Conservation (phyloP, 805 yeast species). For the Candida vaughaniae region DNA sequence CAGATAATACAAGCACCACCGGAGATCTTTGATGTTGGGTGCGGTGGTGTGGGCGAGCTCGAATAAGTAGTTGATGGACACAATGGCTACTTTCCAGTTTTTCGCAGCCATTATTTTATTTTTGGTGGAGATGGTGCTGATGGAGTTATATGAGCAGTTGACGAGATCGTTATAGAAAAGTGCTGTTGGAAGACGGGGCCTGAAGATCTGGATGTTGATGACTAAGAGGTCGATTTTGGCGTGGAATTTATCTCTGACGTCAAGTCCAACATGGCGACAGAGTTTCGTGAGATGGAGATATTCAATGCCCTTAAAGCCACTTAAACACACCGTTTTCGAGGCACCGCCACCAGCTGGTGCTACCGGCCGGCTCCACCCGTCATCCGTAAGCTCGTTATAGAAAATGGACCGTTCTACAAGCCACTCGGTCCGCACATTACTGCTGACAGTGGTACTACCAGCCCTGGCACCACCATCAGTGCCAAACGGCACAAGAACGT, state of each 20-base stretch:
- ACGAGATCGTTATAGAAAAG: constrained; percentile 37
- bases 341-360: not conserved
- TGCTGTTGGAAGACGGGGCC: constrained; percentile 39
- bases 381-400: constrained; percentile 49
- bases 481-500: constrained; percentile 15
- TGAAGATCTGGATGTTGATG: constrained; percentile 48
- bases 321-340: constrained; percentile 43
- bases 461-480: not conserved
- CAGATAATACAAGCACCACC: constrained; percentile 61
- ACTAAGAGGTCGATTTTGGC: constrained; percentile 55
- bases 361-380: constrained; percentile 62
- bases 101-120: constrained; percentile 60
- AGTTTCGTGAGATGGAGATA: constrained; percentile 67
- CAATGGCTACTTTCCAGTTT: constrained; percentile 57
- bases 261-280: constrained; percentile 52
- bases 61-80: constrained; percentile 53
- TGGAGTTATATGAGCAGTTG: constrained; percentile 34
- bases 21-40: constrained; percentile 44
- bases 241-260: constrained; percentile 48
- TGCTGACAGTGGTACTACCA: too few relatives aligned
- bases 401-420: constrained; percentile 71
- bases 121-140: constrained; percentile 43
- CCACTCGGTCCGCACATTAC: constrained; percentile 67
- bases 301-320: constrained; percentile 81
- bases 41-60: constrained; percentile 18